Base-by-base conservation (phyloP, 805 yeast species). In the Myxozyma nipponensis region DNA sequence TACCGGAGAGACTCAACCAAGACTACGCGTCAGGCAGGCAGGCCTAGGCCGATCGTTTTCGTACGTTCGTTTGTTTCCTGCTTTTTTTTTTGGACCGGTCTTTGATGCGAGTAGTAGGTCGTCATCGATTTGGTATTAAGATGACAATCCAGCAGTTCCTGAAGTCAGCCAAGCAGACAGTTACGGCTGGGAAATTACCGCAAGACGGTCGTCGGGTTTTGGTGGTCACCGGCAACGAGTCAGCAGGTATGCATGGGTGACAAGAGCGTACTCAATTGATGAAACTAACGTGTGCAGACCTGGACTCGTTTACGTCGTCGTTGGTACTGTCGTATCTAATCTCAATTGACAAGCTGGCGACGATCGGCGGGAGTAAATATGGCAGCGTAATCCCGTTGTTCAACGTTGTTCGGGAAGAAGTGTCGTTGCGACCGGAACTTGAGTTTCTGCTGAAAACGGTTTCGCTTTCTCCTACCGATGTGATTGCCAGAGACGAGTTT, bases 271-370 rank as follows among this genome's bases (percentile, higher is more conserved):
- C 23, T 18, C 15, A 41, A 41, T 22, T 36, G 23, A 10, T 17
- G 24, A 38, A 9, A 15, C 44, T 18, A 2, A 21, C 40, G 41
- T 4, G 18, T 28, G 21, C 32, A 52, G 89, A 91, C 66, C 70
- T 93, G 70, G 98, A 91, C 66, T 90, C 97, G 0, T 84, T 89
- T 28, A 77, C 87, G 1, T 76, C 84, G 48, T 83, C 97, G 0
- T 71, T 93, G 3, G 63, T 84, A 2, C 85, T 82, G 62, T 82
- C 96, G 0, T 87, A 78, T 61, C 74, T 83, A 52, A 67, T 70
- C 25, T 68, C 73, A 47, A 39, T 39, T 6, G 22, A 32, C 17
- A 13, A 35, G 30, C 13, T 43, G 42, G 32, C 44, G 38, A 32
- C 37, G 15, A 35, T 30, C 38, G 17, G 43, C 19, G 26, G 19